These are phyloP conservation scores for Ceratopteris richardii DNA, from an alignment of 75 land plant genomes.

Conservation along the genomic window DNA sequence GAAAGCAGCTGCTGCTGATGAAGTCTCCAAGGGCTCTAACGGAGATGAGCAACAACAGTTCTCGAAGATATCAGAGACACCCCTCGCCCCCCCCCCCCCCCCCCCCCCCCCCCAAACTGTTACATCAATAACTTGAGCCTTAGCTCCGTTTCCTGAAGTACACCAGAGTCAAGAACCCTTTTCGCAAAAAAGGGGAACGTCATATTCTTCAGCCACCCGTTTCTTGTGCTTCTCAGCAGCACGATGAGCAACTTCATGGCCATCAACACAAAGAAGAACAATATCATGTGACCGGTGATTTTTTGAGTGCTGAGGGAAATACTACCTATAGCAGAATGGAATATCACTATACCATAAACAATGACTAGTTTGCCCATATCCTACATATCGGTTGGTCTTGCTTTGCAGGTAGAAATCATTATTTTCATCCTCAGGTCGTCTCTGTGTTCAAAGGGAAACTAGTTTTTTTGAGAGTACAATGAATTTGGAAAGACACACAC, in stretches of 20 bases:
- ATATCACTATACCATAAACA: slow-evolving; percentile 86
- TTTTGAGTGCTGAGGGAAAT: too few species aligned
- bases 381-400: slow-evolving; percentile 89
- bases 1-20: slow-evolving; percentile 31
- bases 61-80: too few species aligned
- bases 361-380: slow-evolving; percentile 89
- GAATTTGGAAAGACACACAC: too few species aligned
- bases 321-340: slow-evolving; percentile 95
- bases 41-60: too few species aligned
- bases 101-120: too few species aligned
- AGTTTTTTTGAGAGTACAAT: too few species aligned
- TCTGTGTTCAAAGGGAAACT: slow-evolving; percentile 17
- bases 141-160: too few species aligned
- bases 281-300: slow-evolving; percentile 99
- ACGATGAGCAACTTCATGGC: slow-evolving; percentile 95
- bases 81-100: too few species aligned
- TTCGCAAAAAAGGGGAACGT: slow-evolving; percentile 76
- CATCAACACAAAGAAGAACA: slow-evolving; percentile 94
- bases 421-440: too few species aligned
- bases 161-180: slow-evolving; percentile 51
- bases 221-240: slow-evolving; percentile 93
- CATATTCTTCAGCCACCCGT: slow-evolving; percentile 63
- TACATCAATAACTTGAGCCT: too few species aligned
- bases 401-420: slow-evolving; percentile 92
- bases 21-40: slow-evolving; percentile 35